A percentile compares a stretch with the other conserved stretches of the same genome.
phyloP scores from a whole-genome alignment of 345 rosid species.

The Balakata baccata region DNA sequence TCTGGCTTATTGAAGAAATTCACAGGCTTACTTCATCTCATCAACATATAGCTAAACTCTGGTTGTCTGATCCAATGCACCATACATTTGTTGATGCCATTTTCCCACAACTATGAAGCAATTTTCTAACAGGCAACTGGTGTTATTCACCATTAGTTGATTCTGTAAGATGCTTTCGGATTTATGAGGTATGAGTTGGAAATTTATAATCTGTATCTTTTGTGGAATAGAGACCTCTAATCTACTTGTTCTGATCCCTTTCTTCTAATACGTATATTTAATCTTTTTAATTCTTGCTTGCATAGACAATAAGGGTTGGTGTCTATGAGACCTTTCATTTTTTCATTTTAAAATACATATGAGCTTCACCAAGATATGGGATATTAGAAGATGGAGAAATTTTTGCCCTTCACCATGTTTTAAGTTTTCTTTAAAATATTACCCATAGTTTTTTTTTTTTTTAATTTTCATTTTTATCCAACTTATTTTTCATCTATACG shows the following conservation, averaged over 20 bases:
- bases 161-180: constrained; percentile 1
- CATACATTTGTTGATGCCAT: constrained; percentile 56
- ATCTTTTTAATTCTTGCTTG: neutral
- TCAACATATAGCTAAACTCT: constrained; percentile 57
- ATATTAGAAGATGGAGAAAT: too few species aligned
- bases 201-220: neutral
- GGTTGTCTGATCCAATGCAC: constrained; percentile 61
- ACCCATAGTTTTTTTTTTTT: too few species aligned
- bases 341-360: too few species aligned
- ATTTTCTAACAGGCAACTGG: neutral
- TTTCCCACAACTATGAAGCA: constrained; percentile 34
- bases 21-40: constrained; percentile 67
- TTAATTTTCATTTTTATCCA: too few species aligned
- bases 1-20: constrained; percentile 81
- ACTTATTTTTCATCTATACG: too few species aligned
- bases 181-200: neutral
- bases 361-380: too few species aligned
- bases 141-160: neutral
- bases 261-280: neutral
- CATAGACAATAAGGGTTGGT: neutral
- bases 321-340: too few species aligned
- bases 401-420: too few species aligned
- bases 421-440: too few species aligned
- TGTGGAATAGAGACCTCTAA: neutral
- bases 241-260: neutral